These are phyloP conservation scores for Adansonia grandidieri DNA, from an alignment of 441 rosid species.

Conservation along the genomic window DNA sequence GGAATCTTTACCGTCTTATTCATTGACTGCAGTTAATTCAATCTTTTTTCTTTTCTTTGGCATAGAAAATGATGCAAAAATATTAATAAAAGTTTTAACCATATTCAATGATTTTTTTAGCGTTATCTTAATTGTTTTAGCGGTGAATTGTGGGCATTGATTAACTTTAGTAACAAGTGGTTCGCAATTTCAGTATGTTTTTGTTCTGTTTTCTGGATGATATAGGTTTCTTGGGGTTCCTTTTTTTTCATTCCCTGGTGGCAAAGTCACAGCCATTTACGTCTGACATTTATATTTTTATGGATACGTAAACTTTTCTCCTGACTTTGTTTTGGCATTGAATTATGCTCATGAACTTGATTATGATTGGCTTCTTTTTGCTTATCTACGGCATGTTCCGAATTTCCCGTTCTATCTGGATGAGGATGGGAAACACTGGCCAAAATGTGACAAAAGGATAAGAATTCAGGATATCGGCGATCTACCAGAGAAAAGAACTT, in stretches of 20 bases:
- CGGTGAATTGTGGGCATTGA: background rate
- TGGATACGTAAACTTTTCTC: conserved; percentile 60
- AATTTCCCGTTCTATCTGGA: conserved; percentile 59
- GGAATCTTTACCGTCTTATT: background rate
- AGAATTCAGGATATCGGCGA: conserved; percentile 40
- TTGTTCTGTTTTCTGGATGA: conserved; percentile 4
- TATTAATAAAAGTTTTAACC: background rate
- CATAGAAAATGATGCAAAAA: background rate
- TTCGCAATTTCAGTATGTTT: conserved; percentile 50
- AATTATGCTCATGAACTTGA: conserved; percentile 59
- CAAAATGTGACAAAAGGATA: conserved; percentile 51
- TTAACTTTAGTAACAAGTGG: background rate
- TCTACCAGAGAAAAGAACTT: conserved; percentile 23
- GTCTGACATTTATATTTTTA: conserved; percentile 58
- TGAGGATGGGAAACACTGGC: conserved; percentile 60
- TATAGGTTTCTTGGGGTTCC: conserved; percentile 73
- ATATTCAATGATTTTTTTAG: background rate
- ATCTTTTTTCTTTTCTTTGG: too few species aligned
- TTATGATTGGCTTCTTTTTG: conserved; percentile 76
- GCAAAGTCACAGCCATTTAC: conserved; percentile 51
- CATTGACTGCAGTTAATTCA: background rate
- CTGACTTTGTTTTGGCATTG: conserved; percentile 57
- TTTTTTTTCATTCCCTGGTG: conserved; percentile 81
- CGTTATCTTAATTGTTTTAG: conserved; percentile 1
- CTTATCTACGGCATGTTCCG: conserved; percentile 55